Evolutionary conservation across 2,329 filamentous ascomycete genomes (phyloP), one percentile per base, ranked within the genome.

Genomic region (Colletotrichum salicis): DNA sequence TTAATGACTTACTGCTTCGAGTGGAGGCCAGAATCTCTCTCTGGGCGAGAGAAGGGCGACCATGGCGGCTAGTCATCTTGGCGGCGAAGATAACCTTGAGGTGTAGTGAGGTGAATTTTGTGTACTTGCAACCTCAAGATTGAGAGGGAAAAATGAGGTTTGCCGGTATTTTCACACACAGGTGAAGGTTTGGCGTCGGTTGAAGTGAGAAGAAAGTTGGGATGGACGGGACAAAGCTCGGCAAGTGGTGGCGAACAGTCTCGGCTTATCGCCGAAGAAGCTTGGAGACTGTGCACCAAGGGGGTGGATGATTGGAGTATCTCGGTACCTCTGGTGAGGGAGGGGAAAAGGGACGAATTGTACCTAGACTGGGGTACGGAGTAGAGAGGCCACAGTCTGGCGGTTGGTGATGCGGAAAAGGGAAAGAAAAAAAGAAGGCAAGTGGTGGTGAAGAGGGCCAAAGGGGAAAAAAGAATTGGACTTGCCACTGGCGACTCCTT

Each of bases 191-290:
- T 69, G 64, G n/a, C 62, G 45, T 29, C 33, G 37, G 13, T 54
- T 54, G 51, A 51, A 13, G 31, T 63, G 52, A 68, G 15, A 29
- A 51, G 35, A 45, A 54, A 71, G 69, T 33, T 71, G 69, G 64
- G 64, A 68, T 71, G 69, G 54, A 31, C 52, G 41, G 69, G 65
- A 71, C 64, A 71, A 71, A 71, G 69, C 54, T 71, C 33, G 69
- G 64, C 35, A 58, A 59, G 55, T 70, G 67, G 69, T 71, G 69
- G 69, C 64, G 57, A 71, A 71, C 58, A 33, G 64, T 64, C 58
- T 68, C 64, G 31, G 69, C 69, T 71, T 71, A 71, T 71, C 64
- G 54, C 69, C 54, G 64, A 51, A 61, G 41, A 19, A 29, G 58
- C 27, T 29, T 61, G 12, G 15, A 61, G 58, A 60, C 37, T 45